These are phyloP conservation scores for Clavariopsis aquatica DNA, from an alignment of 495 filamentous ascomycete species.

Conservation along the genomic window DNA sequence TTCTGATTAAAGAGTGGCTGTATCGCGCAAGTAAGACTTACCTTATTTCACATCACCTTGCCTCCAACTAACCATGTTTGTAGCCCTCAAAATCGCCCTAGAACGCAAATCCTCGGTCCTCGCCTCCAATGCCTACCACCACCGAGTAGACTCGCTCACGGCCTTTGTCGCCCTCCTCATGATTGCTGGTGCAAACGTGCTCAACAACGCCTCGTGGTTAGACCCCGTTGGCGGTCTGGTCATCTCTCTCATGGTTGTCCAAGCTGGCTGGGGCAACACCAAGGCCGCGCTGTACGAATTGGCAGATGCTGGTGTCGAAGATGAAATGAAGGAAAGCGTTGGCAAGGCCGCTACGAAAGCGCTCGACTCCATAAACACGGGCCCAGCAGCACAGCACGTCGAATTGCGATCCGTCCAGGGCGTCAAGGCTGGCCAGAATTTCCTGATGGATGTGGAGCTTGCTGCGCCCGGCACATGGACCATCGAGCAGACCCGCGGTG, in stretches of 20 bases:
- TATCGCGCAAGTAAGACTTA: slow-evolving; percentile 84
- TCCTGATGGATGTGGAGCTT: slow-evolving; percentile 82
- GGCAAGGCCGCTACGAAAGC: slow-evolving; percentile 61
- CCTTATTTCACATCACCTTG: not conserved
- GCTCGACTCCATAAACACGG: slow-evolving; percentile 48
- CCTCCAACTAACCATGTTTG: slow-evolving; percentile 28
- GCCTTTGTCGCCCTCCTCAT: slow-evolving; percentile 86
- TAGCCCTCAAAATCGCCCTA: slow-evolving; percentile 90
- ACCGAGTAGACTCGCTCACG: slow-evolving; percentile 92
- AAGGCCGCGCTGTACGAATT: slow-evolving; percentile 78
- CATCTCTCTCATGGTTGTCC: slow-evolving; percentile 89
- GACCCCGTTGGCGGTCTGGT: slow-evolving; percentile 93
- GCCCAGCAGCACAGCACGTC: slow-evolving; percentile 52
- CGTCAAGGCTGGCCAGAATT: slow-evolving; percentile 93
- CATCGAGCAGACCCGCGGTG: slow-evolving; percentile 61
- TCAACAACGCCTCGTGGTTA: slow-evolving; percentile 81
- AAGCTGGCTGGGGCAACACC: slow-evolving; percentile 86
- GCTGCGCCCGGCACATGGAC: slow-evolving; percentile 73
- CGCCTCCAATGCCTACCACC: slow-evolving; percentile 94
- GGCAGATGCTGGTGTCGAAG: slow-evolving; percentile 83
- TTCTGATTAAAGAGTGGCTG: slow-evolving; percentile 92
- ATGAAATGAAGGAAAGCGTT: slow-evolving; percentile 74
- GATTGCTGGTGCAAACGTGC: slow-evolving; percentile 84
- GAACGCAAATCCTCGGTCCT: slow-evolving; percentile 93
- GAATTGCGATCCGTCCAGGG: slow-evolving; percentile 75